Evolutionary conservation across 768 basidiomycete species (phyloP).

Genomic region (Hemileccinum impolitum): DNA sequence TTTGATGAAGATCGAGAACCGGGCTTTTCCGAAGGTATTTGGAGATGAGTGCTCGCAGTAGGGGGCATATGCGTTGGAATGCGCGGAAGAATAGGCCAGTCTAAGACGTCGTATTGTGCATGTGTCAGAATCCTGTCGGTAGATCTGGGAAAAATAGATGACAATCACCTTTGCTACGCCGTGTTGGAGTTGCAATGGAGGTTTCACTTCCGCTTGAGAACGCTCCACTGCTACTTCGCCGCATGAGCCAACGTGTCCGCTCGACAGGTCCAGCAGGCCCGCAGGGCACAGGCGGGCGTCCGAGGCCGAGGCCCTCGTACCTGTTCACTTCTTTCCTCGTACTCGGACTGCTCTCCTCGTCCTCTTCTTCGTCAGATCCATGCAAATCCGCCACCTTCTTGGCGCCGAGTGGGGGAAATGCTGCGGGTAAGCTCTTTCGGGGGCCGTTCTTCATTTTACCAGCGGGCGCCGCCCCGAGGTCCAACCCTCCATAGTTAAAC

Average conservation of each 20-base stretch:
- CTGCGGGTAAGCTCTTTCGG: conserved; percentile 74
- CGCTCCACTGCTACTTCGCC: conserved; percentile 77
- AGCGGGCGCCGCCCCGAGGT: conserved; percentile 34
- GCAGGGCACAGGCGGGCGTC: conserved; percentile 42
- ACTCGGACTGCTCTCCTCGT: conserved; percentile 62
- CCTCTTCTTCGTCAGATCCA: conserved; percentile 60
- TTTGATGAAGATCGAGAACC: conserved; percentile 58
- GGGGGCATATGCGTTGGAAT: conserved; percentile 49
- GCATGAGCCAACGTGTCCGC: conserved; percentile 60
- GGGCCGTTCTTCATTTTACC: conserved; percentile 48
- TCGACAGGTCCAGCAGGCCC: conserved; percentile 34
- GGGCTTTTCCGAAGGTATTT: conserved; percentile 43
- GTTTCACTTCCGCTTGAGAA: conserved; percentile 75
- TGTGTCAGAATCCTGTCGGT: not conserved
- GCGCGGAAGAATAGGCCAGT: conserved; percentile 55
- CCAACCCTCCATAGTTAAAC: conserved; percentile 43
- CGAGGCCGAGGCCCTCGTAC: conserved; percentile 66
- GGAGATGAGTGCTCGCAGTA: conserved; percentile 36
- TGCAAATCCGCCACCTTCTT: conserved; percentile 31
- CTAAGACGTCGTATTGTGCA: conserved; percentile 28
- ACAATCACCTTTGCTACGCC: conserved; percentile 46
- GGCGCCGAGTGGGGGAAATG: conserved; percentile 47
- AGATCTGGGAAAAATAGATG: conserved; percentile 35
- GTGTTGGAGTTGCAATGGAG: conserved; percentile 61
- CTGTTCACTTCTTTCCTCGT: conserved; percentile 45